A percentile compares a stretch with the other conserved stretches of the same genome.
phyloP scores from a whole-genome alignment of 139 green algal genomes.

The Dunaliella primolecta region DNA sequence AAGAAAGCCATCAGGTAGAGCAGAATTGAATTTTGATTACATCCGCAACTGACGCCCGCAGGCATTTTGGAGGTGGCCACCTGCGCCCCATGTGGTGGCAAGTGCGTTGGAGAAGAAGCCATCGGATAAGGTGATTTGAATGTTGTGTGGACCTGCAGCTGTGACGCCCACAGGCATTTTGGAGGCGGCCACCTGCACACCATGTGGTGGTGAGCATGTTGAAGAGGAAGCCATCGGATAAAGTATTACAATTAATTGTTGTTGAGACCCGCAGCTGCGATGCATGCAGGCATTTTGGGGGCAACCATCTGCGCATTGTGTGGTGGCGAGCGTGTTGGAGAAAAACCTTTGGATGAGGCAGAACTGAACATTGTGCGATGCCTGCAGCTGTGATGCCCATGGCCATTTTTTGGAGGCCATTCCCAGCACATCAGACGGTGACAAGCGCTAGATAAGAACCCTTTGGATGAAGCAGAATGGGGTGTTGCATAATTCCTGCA shows the following conservation, averaged over 20 bases:
- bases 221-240: conserved; percentile 88
- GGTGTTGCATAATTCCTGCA: no score
- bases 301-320: conserved; percentile 48
- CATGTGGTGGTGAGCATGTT: conserved; percentile 49
- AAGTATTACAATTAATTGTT: conserved; percentile 47
- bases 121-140: conserved; percentile 64
- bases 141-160: background rate
- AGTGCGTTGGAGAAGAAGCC: conserved; percentile 90
- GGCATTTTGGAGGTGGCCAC: conserved; percentile 72
- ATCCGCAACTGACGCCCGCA: conserved; percentile 41
- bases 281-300: conserved; percentile 65
- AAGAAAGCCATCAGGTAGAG: conserved; percentile 88
- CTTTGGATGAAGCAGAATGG: no score
- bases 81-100: conserved; percentile 11
- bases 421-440: no score
- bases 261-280: conserved; percentile 15
- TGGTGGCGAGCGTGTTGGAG: conserved; percentile 68
- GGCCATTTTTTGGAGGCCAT: no score
- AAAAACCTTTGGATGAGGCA: no score
- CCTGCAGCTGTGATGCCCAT: no score
- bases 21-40: conserved; percentile 33
- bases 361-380: no score
- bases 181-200: conserved; percentile 55
- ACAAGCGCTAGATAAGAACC: no score
- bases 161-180: conserved; percentile 66